Evolutionary conservation across 2,329 filamentous ascomycete species (phyloP).

Genomic region (Neofusicoccum umdonicola): DNA sequence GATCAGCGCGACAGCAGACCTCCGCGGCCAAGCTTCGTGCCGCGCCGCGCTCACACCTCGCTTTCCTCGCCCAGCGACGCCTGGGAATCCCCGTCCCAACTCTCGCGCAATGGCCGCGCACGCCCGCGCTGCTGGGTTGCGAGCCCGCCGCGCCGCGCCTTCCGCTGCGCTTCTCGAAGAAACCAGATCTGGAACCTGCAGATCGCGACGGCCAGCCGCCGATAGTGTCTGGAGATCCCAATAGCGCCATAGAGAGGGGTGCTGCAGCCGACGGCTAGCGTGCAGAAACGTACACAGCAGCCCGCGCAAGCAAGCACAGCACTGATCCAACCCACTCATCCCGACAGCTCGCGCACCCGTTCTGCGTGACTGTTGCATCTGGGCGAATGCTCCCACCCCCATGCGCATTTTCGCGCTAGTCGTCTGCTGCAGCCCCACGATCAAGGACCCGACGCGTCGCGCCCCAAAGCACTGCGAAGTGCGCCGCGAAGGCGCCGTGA

Average conservation of each 20-base stretch:
- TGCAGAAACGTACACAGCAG: too few relatives aligned
- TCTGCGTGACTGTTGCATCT: too few relatives aligned
- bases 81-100: not conserved
- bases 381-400: too few relatives aligned
- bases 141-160: not conserved
- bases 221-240: conserved; percentile 3
- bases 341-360: too few relatives aligned
- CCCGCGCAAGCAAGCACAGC: too few relatives aligned
- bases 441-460: not conserved
- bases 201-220: not conserved
- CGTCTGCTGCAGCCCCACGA: too few relatives aligned
- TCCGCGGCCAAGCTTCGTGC: conserved; percentile 11
- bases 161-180: conserved; percentile 5
- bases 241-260: not conserved
- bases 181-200: not conserved
- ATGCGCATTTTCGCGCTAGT: too few relatives aligned
- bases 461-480: not conserved
- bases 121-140: not conserved
- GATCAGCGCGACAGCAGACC: not conserved
- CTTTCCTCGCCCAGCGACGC: too few relatives aligned
- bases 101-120: not conserved
- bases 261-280: too few relatives aligned
- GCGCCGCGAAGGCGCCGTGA: too few relatives aligned
- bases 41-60: not conserved
- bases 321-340: too few relatives aligned